These are phyloP conservation scores for Pseudocercospora musae DNA, from an alignment of 2,329 filamentous ascomycete genomes.

Conservation along the genomic window DNA sequence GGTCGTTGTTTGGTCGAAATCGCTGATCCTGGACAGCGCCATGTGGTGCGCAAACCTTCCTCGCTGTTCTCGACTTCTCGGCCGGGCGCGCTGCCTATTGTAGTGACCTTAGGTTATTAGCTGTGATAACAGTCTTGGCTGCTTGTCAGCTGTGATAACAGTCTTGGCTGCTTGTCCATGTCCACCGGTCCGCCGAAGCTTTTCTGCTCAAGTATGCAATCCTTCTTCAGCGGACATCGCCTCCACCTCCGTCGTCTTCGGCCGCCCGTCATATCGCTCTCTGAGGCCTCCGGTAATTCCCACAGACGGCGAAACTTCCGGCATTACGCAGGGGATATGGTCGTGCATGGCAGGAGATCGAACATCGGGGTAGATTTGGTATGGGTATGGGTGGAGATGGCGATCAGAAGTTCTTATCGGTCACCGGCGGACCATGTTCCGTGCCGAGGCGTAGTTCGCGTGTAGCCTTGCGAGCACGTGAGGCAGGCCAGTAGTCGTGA, in stretches of 20 bases:
- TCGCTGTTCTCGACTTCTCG: too few relatives aligned
- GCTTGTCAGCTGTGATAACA: too few relatives aligned
- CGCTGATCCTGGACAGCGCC: constrained; percentile 4
- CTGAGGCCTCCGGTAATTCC: too few relatives aligned
- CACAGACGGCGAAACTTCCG: not conserved
- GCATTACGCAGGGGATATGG: too few relatives aligned
- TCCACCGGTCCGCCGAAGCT: not conserved
- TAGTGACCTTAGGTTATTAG: too few relatives aligned
- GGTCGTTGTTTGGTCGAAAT: constrained; percentile 6
- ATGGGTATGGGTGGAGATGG: not conserved
- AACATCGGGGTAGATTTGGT: not conserved
- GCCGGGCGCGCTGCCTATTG: too few relatives aligned
- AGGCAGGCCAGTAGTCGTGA: too few relatives aligned
- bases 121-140: too few relatives aligned
- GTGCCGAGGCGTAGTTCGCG: not conserved
- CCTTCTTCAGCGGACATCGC: constrained; percentile 1
- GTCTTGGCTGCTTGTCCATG: not conserved
- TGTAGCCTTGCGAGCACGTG: too few relatives aligned
- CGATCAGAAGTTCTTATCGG: not conserved
- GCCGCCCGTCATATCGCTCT: not conserved
- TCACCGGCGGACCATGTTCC: not conserved
- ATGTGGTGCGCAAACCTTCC: not conserved
- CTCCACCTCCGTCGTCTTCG: not conserved
- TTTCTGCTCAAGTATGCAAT: not conserved
- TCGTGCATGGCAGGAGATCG: not conserved